Conservation (phyloP, 2,329 filamentous ascomycete species). For the Sporothrix protearum region DNA sequence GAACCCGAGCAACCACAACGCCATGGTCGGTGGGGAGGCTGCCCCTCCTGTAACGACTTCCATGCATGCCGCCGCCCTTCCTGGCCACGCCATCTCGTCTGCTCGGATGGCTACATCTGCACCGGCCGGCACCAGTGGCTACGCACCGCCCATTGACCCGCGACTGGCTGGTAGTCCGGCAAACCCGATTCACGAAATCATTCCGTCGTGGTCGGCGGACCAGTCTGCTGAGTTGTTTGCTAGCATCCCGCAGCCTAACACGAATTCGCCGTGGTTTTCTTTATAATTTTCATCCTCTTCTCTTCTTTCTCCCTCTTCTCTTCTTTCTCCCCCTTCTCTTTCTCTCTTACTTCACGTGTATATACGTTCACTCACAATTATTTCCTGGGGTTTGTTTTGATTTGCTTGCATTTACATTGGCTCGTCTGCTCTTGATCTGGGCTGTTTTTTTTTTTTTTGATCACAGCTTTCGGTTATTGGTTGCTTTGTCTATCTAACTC, state of each 20-base stretch:
- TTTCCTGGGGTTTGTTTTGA: not conserved
- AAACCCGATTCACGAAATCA: not conserved
- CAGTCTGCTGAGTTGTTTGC: slow-evolving; percentile 21
- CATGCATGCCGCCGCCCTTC: not conserved
- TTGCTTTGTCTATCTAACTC: not conserved
- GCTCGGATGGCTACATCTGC: not conserved
- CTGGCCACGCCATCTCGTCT: not conserved
- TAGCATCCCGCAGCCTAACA: slow-evolving; percentile 14
- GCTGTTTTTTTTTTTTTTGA: no score
- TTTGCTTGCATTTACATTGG: not conserved
- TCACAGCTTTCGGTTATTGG: not conserved
- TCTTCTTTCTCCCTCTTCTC: slow-evolving; percentile 8
- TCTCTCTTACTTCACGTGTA: not conserved
- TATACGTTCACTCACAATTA: not conserved
- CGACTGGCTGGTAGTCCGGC: not conserved
- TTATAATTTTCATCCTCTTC: not conserved
- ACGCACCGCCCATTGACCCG: not conserved
- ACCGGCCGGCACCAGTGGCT: not conserved
- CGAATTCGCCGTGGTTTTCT: slow-evolving; percentile 22
- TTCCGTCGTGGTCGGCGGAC: slow-evolving; percentile 12
- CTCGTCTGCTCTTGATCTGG: not conserved
- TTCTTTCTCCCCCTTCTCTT: not conserved
- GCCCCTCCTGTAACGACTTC: not conserved
- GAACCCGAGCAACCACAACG: not conserved
- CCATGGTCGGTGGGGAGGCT: not conserved